Conservation (phyloP, 345 rosid species). For the Mangifera indica region DNA sequence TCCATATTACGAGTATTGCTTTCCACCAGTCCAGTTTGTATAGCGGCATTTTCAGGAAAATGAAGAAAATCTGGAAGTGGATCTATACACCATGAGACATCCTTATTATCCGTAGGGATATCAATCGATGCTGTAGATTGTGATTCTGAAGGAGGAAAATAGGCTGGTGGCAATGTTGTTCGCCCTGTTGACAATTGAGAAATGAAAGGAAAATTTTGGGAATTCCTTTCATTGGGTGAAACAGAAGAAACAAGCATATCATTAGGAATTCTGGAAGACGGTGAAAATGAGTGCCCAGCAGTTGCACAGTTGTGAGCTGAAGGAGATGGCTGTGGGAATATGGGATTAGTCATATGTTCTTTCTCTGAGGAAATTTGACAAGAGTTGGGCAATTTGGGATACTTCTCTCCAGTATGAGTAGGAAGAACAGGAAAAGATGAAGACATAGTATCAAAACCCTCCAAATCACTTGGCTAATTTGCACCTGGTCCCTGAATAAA, state of each 20-base stretch:
- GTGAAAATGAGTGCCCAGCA: conserved; percentile 33
- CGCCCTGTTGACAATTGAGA: conserved; percentile 34
- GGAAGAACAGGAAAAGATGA: conserved; percentile 48
- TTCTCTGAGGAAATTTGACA: conserved; percentile 47
- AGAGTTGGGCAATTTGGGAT: conserved; percentile 34
- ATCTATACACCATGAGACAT: conserved; percentile 50
- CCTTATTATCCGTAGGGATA: conserved; percentile 43
- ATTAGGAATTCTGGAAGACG: conserved; percentile 33
- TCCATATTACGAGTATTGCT: conserved; percentile 37
- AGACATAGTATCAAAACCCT: conserved; percentile 33
- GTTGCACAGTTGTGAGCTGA: conserved; percentile 33
- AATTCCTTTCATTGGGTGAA: conserved; percentile 35
- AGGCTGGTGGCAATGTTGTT: conserved; percentile 25
- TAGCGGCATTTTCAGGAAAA: conserved; percentile 42
- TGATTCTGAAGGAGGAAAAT: conserved; percentile 35
- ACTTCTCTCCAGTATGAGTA: conserved; percentile 32
- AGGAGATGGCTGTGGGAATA: conserved; percentile 37
- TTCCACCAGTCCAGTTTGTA: conserved; percentile 44
- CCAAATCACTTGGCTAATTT: conserved; percentile 19
- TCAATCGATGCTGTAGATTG: conserved; percentile 31
- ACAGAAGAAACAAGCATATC: conserved; percentile 33
- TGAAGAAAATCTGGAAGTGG: conserved; percentile 51
- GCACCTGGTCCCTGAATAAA: conserved; percentile 14
- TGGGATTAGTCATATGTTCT: conserved; percentile 41
- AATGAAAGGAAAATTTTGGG: conserved; percentile 43